Conservation (phyloP, 306 rosid genomes). For the Cicer chorassanicum region DNA sequence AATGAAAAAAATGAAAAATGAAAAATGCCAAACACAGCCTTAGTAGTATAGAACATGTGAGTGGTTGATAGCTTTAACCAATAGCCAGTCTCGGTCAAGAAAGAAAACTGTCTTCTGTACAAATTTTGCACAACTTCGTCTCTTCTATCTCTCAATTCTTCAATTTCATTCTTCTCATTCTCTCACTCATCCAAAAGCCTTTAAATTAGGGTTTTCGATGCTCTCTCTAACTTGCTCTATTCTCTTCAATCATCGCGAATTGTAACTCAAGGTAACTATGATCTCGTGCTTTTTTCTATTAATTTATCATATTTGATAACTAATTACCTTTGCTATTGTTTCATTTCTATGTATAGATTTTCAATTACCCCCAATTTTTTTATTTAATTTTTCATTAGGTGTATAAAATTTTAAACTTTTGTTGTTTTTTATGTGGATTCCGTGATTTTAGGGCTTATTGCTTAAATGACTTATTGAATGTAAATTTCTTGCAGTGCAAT, state of each 20-base stretch:
- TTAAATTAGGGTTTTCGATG: constrained; percentile 45
- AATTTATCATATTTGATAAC: constrained; percentile 32
- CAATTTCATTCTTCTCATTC: neutral
- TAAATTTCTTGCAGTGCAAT: neutral
- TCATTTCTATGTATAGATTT: constrained; percentile 31
- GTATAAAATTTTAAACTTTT: neutral
- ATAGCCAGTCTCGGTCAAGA: constrained; percentile 37
- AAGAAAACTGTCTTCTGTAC: constrained; percentile 17
- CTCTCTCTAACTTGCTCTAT: neutral
- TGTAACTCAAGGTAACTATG: constrained; percentile 53
- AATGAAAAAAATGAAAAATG: neutral
- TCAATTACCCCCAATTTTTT: constrained; percentile 14
- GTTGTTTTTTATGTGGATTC: neutral
- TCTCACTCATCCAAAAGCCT: neutral
- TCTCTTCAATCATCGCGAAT: constrained; percentile 24
- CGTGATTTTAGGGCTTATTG: constrained; percentile 43
- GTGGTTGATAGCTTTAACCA: constrained; percentile 43
- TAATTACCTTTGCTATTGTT: constrained; percentile 17
- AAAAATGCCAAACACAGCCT: constrained; percentile 45
- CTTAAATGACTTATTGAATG: constrained; percentile 18
- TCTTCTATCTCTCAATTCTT: constrained; percentile 2
- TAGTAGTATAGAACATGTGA: constrained; percentile 24
- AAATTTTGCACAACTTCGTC: constrained; percentile 39
- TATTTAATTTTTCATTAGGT: constrained; percentile 6
- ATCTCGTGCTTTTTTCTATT: constrained; percentile 29